These are phyloP conservation scores for Aspergillus tamarii DNA, from an alignment of 2,329 filamentous ascomycete genomes.

Conservation along the genomic window DNA sequence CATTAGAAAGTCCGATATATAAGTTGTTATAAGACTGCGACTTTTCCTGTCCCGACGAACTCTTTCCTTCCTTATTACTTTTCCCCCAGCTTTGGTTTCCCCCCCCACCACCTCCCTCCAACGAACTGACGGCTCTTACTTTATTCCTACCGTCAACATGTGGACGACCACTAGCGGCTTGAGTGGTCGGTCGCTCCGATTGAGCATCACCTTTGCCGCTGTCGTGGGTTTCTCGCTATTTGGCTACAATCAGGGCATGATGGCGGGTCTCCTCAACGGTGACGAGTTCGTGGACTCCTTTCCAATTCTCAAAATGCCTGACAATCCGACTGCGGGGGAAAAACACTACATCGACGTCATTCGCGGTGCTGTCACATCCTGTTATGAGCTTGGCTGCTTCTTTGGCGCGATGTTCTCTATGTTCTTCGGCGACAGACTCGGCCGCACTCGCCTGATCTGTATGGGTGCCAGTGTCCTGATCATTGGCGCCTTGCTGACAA, in stretches of 20 bases:
- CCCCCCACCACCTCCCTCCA: neutral
- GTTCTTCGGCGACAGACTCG: slow-evolving; percentile 32
- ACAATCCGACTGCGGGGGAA: slow-evolving; percentile 36
- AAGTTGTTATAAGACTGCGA: neutral
- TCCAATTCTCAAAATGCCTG: slow-evolving; percentile 20
- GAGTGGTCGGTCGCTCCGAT: slow-evolving; percentile 27
- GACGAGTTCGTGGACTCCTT: slow-evolving; percentile 31
- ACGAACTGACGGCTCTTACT: neutral
- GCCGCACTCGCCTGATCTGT: slow-evolving; percentile 51
- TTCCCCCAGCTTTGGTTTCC: neutral
- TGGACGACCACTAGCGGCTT: slow-evolving; percentile 36
- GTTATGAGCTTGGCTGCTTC: slow-evolving; percentile 55
- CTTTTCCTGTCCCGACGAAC: neutral
- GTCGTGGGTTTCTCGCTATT: slow-evolving; percentile 57
- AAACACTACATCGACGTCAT: slow-evolving; percentile 41
- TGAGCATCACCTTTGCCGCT: slow-evolving; percentile 33
- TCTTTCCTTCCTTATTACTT: neutral
- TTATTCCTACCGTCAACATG: slow-evolving; percentile 22
- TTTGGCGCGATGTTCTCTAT: slow-evolving; percentile 37
- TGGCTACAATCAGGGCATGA: slow-evolving; percentile 41
- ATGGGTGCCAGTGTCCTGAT: slow-evolving; percentile 56
- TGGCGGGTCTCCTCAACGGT: slow-evolving; percentile 35
- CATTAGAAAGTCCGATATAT: neutral
- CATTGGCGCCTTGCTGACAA: slow-evolving; percentile 36
- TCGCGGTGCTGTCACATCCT: slow-evolving; percentile 55